Evolutionary conservation across 108 stramenopile genomes (phyloP).

Genomic region (Skeletonema potamos): DNA sequence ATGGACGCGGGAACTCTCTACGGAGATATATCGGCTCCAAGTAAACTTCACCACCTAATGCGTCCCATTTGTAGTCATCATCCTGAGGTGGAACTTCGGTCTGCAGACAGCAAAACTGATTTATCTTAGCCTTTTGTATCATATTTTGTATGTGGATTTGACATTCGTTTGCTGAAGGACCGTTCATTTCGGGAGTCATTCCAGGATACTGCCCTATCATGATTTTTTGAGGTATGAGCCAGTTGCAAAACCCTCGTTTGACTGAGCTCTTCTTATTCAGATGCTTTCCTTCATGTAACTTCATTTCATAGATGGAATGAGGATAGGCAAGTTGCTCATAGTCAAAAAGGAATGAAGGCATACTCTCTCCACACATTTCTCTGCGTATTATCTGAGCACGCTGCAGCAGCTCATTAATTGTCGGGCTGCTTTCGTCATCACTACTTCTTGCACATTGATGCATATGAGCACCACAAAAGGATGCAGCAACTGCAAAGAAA

Average conservation of each 20-base stretch:
- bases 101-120: conserved; percentile 62
- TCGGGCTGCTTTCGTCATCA: not conserved
- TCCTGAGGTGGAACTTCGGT: conserved; percentile 62
- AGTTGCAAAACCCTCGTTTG: conserved; percentile 63
- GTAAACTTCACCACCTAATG: conserved; percentile 28
- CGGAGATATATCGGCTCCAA: conserved; percentile 28
- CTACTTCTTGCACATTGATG: not conserved
- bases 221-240: conserved; percentile 61
- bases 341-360: conserved; percentile 30
- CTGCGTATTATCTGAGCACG: conserved; percentile 18
- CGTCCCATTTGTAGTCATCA: conserved; percentile 42
- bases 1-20: conserved; percentile 55
- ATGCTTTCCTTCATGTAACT: not conserved
- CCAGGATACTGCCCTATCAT: conserved; percentile 81
- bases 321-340: conserved; percentile 33
- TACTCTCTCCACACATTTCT: conserved; percentile 13
- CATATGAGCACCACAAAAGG: not conserved
- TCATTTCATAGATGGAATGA: conserved; percentile 34
- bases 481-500: not conserved
- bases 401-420: conserved; percentile 11
- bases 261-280: conserved; percentile 1
- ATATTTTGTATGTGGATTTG: conserved; percentile 47
- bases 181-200: conserved; percentile 52
- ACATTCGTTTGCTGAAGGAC: conserved; percentile 44
- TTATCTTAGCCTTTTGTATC: conserved; percentile 37